phyloP scores from a whole-genome alignment of 768 basidiomycete species.

The Hygrocybe coccinea region DNA sequence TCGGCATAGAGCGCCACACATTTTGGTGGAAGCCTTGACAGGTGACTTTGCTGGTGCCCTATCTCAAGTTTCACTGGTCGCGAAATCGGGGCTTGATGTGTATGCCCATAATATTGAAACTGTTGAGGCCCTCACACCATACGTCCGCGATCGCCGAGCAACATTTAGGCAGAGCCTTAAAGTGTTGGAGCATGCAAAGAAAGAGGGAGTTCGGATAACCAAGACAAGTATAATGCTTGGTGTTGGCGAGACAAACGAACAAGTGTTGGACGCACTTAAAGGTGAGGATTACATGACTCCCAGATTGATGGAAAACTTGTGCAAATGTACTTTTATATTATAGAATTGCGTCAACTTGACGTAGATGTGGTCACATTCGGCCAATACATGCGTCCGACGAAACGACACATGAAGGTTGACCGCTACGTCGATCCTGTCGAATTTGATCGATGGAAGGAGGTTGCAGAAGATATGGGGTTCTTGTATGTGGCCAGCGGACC shows the following conservation, averaged over 20 bases:
- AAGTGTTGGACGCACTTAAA: conserved; percentile 75
- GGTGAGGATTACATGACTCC: conserved; percentile 43
- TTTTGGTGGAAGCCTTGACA: conserved; percentile 93
- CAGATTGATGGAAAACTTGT: background rate
- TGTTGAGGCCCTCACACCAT: conserved; percentile 88
- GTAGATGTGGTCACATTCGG: conserved; percentile 99
- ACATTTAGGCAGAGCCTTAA: conserved; percentile 80
- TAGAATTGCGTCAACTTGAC: conserved; percentile 81
- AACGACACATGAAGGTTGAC: conserved; percentile 98
- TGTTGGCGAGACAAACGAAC: conserved; percentile 83
- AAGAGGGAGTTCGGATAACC: conserved; percentile 78
- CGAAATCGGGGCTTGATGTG: conserved; percentile 91
- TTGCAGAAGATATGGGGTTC: conserved; percentile 93
- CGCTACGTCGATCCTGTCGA: conserved; percentile 93
- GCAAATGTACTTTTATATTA: conserved; percentile 2
- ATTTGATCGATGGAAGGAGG: conserved; percentile 85
- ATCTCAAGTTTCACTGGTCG: conserved; percentile 73
- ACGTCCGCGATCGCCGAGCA: conserved; percentile 91
- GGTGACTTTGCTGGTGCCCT: conserved; percentile 86
- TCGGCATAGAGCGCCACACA: conserved; percentile 79
- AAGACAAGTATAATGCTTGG: conserved; percentile 99
- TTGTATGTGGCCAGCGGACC: conserved; percentile 96
- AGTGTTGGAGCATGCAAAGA: conserved; percentile 80
- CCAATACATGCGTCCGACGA: conserved; percentile 99
- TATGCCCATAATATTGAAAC: conserved; percentile 99